These are phyloP conservation scores for Hemileccinum rubropunctum DNA, from an alignment of 768 basidiomycete species.

Conservation along the genomic window DNA sequence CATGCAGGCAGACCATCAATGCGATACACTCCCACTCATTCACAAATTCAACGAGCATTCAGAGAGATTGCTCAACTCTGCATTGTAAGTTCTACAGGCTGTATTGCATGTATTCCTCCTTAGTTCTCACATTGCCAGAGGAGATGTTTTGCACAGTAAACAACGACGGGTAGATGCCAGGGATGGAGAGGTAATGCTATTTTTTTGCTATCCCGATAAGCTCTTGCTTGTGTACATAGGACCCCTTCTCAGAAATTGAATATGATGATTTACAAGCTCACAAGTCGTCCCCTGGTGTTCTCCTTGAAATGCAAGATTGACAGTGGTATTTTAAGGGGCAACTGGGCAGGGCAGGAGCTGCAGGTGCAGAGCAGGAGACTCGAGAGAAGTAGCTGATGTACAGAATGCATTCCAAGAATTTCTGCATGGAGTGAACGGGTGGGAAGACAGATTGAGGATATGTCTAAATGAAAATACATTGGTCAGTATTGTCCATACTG, in stretches of 20 bases:
- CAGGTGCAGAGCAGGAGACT: not conserved
- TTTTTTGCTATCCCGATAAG: not conserved
- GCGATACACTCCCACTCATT: slow-evolving; percentile 86
- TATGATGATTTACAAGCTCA: slow-evolving; percentile 81
- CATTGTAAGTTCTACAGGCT: slow-evolving; percentile 49
- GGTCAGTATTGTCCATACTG: too few relatives aligned
- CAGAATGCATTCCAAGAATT: slow-evolving; percentile 46
- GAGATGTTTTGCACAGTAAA: slow-evolving; percentile 57
- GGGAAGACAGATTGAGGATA: slow-evolving; percentile 61
- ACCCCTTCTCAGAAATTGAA: slow-evolving; percentile 61
- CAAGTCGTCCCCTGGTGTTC: slow-evolving; percentile 62
- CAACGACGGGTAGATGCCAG: slow-evolving; percentile 49
- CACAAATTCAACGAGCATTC: slow-evolving; percentile 98
- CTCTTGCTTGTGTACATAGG: slow-evolving; percentile 16
- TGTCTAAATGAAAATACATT: too few relatives aligned
- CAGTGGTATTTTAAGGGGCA: slow-evolving; percentile 80
- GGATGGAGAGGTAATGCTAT: slow-evolving; percentile 41
- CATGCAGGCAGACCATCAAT: slow-evolving; percentile 92
- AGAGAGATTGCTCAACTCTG: slow-evolving; percentile 79
- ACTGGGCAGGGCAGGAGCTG: slow-evolving; percentile 31
- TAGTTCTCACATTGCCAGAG: slow-evolving; percentile 32
- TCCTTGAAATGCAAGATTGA: slow-evolving; percentile 84
- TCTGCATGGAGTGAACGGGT: slow-evolving; percentile 47
- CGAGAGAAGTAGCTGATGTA: slow-evolving; percentile 41
- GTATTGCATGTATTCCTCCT: not conserved